Evolutionary conservation across 2,329 filamentous ascomycete genomes (phyloP), one percentile per base, ranked within the genome.

Genomic region (Fusarium setosum): DNA sequence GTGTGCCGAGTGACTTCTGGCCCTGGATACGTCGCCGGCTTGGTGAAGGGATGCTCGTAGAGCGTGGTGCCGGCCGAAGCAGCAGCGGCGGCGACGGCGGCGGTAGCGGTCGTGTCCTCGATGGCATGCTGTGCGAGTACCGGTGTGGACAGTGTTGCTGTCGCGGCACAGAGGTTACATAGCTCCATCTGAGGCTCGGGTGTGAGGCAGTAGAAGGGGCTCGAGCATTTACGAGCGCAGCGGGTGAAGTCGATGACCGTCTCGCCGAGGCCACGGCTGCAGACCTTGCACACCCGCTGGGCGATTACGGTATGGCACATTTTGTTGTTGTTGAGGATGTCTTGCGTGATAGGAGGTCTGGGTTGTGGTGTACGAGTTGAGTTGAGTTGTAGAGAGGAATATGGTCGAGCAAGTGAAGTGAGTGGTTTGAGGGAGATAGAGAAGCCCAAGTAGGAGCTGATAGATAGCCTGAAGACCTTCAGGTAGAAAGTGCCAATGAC

Each of bases 231-330:
- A 61, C 72, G 72, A 52, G 69, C 73, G 57, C 72, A 74, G 37
- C 63, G 61, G 24, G 65, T 70, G 54, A 74, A 74, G 63, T 67
- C 72, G 61, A 74, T 73, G 41, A 72, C 72, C 31, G 59, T 71
- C 69, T 74, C 72, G 50, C 72, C 72, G 34, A 73, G 70, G 47
- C 63, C 62, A 54, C 61, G 56, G 26, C 61, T 66, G 61, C 72
- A 74, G 60, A 63, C 62, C 56, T 68, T 64, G 63, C 72, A 74
- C 63, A 74, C 63, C 56, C 71, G 73, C 64, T 74, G 68, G 26
- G 73, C 73, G 34, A 73, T 65, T 56, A 74, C 65, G 35, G 66
- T 73, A 69, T 74, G 73, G 48, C 73, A 74, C 73, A 74, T 74
- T n/a, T n/a, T n/a, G n/a, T n/a, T n/a, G n/a, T n/a, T n/a, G 55